Conservation (phyloP, 2,329 filamentous ascomycete species). For the Hymenoscyphus repandus region DNA sequence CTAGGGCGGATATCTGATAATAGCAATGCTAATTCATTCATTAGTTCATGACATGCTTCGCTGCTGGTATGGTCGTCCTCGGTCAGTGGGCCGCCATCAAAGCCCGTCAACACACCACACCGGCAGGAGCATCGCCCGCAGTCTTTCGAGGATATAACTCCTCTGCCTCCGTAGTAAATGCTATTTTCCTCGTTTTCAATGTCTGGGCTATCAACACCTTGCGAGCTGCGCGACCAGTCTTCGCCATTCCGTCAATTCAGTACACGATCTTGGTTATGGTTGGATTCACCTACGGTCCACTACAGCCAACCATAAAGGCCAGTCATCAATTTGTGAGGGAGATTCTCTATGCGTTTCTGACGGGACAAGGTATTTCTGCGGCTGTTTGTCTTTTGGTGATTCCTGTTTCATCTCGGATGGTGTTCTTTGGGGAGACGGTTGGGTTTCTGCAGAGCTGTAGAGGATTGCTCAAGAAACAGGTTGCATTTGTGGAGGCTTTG, state of each 20-base stretch:
- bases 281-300: slow-evolving; percentile 52
- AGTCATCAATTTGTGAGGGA: slow-evolving; percentile 48
- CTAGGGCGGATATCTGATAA: background rate
- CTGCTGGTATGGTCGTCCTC: slow-evolving; percentile 53
- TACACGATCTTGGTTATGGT: slow-evolving; percentile 64
- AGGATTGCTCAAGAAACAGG: slow-evolving; percentile 52
- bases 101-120: slow-evolving; percentile 52
- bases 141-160: slow-evolving; percentile 54
- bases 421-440: slow-evolving; percentile 55
- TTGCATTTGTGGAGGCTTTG: slow-evolving; percentile 60
- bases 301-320: slow-evolving; percentile 48
- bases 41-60: slow-evolving; percentile 40
- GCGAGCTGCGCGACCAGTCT: slow-evolving; percentile 58
- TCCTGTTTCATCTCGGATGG: slow-evolving; percentile 57
- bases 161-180: slow-evolving; percentile 62
- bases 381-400: slow-evolving; percentile 59
- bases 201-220: slow-evolving; percentile 61
- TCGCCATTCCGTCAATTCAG: slow-evolving; percentile 62
- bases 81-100: slow-evolving; percentile 58
- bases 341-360: slow-evolving; percentile 53
- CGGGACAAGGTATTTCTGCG: slow-evolving; percentile 46
- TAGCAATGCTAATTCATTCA: background rate
- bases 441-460: slow-evolving; percentile 52
- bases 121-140: slow-evolving; percentile 14
- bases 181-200: slow-evolving; percentile 62